These are phyloP conservation scores for Neolecta irregularis DNA, from an alignment of 1,139 yeast genomes.

Conservation along the genomic window DNA sequence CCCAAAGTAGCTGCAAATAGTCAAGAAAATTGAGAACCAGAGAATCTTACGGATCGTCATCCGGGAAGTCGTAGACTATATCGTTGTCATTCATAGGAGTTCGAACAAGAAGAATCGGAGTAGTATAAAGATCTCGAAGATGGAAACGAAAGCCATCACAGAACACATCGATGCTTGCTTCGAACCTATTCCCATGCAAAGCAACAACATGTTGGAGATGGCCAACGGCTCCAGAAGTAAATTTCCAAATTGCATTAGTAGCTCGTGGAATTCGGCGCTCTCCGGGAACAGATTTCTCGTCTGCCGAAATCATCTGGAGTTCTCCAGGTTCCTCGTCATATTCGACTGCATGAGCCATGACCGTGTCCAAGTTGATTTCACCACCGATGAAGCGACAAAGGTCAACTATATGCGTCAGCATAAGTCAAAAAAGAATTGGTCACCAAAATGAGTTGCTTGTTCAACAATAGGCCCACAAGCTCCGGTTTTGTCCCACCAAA, in stretches of 20 bases:
- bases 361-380: slow-evolving; percentile 16
- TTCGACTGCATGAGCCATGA: slow-evolving; percentile 15
- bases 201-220: slow-evolving; percentile 17
- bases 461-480: slow-evolving; percentile 19
- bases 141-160: slow-evolving; percentile 19
- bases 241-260: slow-evolving; percentile 18
- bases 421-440: no score
- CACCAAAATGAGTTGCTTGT: slow-evolving; percentile 18
- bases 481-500: slow-evolving; percentile 18
- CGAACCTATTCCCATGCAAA: slow-evolving; percentile 17
- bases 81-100: slow-evolving; percentile 13
- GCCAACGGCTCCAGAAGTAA: slow-evolving; percentile 17
- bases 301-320: slow-evolving; percentile 15
- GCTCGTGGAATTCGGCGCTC: slow-evolving; percentile 17
- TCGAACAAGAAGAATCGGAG: slow-evolving; percentile 17
- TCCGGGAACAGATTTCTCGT: slow-evolving; percentile 15
- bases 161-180: slow-evolving; percentile 17
- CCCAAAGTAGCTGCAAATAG: no score
- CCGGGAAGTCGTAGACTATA: slow-evolving; percentile 11
- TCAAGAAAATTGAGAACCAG: no score
- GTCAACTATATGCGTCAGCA: slow-evolving; percentile 19
- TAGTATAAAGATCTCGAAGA: slow-evolving; percentile 16
- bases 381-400: slow-evolving; percentile 17
- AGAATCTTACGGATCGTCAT: slow-evolving; percentile 14
- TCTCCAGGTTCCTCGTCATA: slow-evolving; percentile 17